phyloP scores from a whole-genome alignment of 192 early-diverging fungal genomes.

The Ambispora gerdemannii region DNA sequence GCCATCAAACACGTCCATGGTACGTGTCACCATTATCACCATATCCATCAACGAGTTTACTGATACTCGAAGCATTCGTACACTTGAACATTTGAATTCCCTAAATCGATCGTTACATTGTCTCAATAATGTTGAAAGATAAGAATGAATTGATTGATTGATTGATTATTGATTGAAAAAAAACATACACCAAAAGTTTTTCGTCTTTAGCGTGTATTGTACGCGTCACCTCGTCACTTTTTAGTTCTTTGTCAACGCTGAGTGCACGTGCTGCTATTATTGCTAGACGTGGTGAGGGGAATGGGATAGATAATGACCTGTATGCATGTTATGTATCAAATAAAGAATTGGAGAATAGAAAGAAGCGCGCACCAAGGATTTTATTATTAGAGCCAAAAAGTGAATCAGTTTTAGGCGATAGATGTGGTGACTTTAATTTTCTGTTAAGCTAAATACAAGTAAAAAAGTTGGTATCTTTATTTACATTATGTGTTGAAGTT shows the following conservation, averaged over 20 bases:
- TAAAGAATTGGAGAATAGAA: too few relatives aligned
- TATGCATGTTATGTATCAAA: too few relatives aligned
- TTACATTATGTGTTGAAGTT: too few relatives aligned
- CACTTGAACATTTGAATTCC: conserved; percentile 35
- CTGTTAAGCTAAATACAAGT: too few relatives aligned
- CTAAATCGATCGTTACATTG: conserved; percentile 33
- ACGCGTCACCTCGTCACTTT: conserved; percentile 39
- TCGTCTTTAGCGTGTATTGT: conserved; percentile 29
- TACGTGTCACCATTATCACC: conserved; percentile 46
- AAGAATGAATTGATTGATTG: background rate
- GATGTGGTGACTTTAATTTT: too few relatives aligned
- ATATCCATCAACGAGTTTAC: conserved; percentile 52
- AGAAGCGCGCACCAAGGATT: too few relatives aligned
- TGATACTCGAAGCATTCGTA: conserved; percentile 46
- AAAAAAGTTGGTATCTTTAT: too few relatives aligned
- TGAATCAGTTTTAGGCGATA: too few relatives aligned
- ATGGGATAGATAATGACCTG: conserved; percentile 30
- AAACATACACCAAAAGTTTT: conserved; percentile 42
- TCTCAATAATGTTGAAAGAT: too few relatives aligned
- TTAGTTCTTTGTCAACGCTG: conserved; percentile 49
- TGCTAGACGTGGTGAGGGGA: conserved; percentile 40
- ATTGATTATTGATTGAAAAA: background rate
- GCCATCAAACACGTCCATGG: conserved; percentile 44
- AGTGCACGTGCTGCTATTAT: conserved; percentile 41
- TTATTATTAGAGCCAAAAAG: too few relatives aligned